phyloP scores from a whole-genome alignment of 345 rosid genomes.

The Camelina laxa region DNA sequence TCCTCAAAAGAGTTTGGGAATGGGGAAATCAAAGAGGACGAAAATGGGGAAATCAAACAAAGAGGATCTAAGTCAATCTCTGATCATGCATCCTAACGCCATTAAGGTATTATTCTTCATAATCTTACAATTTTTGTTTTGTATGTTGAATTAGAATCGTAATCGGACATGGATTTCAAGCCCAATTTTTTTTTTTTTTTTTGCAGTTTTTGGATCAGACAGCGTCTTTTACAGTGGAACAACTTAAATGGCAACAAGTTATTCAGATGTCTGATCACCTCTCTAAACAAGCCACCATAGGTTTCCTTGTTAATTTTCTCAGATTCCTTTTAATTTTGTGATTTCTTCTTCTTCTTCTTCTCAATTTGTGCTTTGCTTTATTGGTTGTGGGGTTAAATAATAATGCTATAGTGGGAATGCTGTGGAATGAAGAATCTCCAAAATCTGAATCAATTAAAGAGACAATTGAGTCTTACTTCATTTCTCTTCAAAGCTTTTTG shows the following conservation, averaged over 20 bases:
- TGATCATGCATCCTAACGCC: not conserved
- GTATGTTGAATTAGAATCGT: not conserved
- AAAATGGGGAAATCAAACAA: conserved; percentile 15
- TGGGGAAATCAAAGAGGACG: not conserved
- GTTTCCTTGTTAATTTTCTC: not conserved
- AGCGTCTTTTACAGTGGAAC: not conserved
- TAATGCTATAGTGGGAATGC: not conserved
- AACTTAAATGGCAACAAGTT: not conserved
- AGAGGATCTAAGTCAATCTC: not conserved
- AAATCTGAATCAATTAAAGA: not conserved
- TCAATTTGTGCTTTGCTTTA: not conserved
- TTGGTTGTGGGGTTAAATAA: no score
- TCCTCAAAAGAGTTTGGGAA: not conserved
- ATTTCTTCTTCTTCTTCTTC: not conserved
- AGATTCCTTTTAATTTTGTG: not conserved
- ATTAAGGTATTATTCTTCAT: not conserved
- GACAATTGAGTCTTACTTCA: not conserved
- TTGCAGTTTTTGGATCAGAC: not conserved
- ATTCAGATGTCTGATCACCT: not conserved
- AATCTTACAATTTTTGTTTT: not conserved
- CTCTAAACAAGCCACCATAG: not conserved
- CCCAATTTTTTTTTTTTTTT: not conserved
- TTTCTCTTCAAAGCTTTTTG: not conserved
- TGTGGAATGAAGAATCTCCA: not conserved
- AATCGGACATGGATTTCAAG: not conserved